A percentile compares a stretch with the other conserved stretches of the same genome.
phyloP scores from a whole-genome alignment of 2,329 filamentous ascomycete species.

The Tricladium varicosporioides region DNA sequence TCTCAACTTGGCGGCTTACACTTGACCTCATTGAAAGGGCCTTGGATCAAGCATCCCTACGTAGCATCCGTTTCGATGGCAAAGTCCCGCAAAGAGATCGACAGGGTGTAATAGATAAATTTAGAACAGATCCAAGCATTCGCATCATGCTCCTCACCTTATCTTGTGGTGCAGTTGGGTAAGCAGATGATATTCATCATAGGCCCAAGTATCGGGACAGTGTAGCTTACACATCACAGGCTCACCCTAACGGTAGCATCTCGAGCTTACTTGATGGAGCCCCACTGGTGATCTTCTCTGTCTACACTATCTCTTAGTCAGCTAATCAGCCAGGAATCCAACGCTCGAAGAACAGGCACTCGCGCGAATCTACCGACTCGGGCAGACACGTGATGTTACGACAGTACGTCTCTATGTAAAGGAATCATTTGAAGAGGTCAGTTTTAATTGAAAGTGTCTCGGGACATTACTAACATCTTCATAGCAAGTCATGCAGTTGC shows the following conservation, averaged over 20 bases:
- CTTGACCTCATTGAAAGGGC: constrained; percentile 9
- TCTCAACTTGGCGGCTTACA: constrained; percentile 13
- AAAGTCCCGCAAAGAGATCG: constrained; percentile 43
- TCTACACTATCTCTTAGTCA: not conserved
- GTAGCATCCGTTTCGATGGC: constrained; percentile 44
- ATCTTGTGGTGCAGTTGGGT: constrained; percentile 6
- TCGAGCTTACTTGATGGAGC: constrained; percentile 27
- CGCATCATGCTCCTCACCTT: constrained; percentile 21
- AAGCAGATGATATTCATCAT: not conserved
- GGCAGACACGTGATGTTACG: constrained; percentile 22
- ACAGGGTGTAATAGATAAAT: constrained; percentile 36
- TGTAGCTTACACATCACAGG: constrained; percentile 1
- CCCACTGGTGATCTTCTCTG: constrained; percentile 23
- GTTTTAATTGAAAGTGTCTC: not conserved
- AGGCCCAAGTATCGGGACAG: not conserved
- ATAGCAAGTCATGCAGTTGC: constrained; percentile 10
- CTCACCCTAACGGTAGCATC: constrained; percentile 20
- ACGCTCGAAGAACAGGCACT: constrained; percentile 28
- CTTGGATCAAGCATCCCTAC: constrained; percentile 1
- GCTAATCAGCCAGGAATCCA: constrained; percentile 17
- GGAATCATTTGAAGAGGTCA: constrained; percentile 25
- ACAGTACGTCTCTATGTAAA: constrained; percentile 28
- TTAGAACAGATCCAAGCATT: constrained; percentile 38
- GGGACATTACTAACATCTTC: not conserved
- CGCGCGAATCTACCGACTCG: constrained; percentile 22